Base-by-base conservation (phyloP, 2,329 filamentous ascomycete species). In the Penicillium capsulatum region DNA sequence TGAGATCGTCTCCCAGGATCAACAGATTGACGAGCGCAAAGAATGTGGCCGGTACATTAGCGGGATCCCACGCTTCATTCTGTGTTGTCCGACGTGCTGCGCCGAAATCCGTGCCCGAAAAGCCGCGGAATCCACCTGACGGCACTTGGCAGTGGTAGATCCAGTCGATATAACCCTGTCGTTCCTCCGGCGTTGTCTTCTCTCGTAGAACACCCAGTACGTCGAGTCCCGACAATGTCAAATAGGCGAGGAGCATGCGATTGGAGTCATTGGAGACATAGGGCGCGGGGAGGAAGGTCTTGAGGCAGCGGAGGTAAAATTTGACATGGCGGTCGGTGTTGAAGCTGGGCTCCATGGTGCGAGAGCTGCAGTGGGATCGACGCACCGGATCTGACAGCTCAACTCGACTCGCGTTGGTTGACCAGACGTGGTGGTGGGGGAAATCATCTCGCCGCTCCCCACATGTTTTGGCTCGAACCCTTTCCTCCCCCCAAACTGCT, bases 201-300 rank as follows among this genome's bases (percentile, higher is more conserved):
- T 70, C 67, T 4, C 77, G 65, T 27, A 87, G 71, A 2, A 75
- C 74, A 9, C 78, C 81, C 19, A 98, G 80, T 1, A 97, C 70
- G 59, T 95, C 88, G 34, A 95, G 75, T 1, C 88, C 87, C 6
- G 87, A 84, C 55, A 97, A 70, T 51, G 84, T 90, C 72, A 98
- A 95, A 71, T 84, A 94, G 51, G 81, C 89, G 38, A 97, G 80
- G 4, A 84, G 85, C 72, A 97, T 84, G 56, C 92, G 89, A 57
- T 84, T 91, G 53, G 88, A 88, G 69, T 98, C 92, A 63, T 85
- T 92, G 61, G 81, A 76, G 11, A 86, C 94, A 71, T 97, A 98
- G 47, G 80, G 75, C 31, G 81, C 76, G 0, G 92, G 92, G 5
- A 98, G 80, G 46, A 84, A 77, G 16, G 83, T 84, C 61, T 84